Conservation (phyloP, 169 alveolate species). For the Perkinsus marinus region DNA sequence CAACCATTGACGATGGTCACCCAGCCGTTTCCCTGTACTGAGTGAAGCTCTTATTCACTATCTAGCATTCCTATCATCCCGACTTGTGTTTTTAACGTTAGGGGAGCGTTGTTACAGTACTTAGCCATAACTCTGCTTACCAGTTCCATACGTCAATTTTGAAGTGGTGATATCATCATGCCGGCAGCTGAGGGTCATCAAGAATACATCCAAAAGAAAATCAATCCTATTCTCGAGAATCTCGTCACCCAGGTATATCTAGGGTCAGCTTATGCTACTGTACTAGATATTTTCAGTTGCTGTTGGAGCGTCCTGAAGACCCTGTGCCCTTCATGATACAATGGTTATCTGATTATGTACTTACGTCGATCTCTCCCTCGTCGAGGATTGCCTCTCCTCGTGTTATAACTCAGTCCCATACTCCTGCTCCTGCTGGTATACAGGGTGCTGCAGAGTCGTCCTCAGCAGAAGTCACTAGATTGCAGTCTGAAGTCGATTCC, state of each 20-base stretch:
- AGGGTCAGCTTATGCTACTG: neutral
- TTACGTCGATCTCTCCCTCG: neutral
- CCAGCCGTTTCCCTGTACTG: neutral
- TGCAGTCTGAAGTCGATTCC: neutral
- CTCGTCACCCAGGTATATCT: constrained; percentile 22
- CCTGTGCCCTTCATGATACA: constrained; percentile 25
- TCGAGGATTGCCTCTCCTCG: neutral
- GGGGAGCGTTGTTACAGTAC: neutral
- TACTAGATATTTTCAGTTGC: neutral
- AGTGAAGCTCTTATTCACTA: neutral
- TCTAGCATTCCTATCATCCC: neutral
- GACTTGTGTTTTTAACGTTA: neutral
- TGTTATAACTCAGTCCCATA: neutral
- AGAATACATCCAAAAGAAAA: constrained; percentile 21
- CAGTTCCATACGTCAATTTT: neutral
- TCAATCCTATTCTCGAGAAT: constrained; percentile 30
- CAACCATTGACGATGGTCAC: neutral
- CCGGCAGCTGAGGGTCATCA: neutral
- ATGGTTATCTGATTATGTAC: constrained; percentile 6
- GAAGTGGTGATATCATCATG: neutral
- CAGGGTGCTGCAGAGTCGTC: neutral
- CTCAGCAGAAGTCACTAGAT: neutral
- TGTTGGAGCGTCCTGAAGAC: neutral
- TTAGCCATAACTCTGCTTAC: too few species aligned
- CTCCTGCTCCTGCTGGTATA: neutral